A percentile compares a stretch with the other conserved stretches of the same genome.
phyloP scores from a whole-genome alignment of 495 filamentous ascomycete genomes.

The Annulohypoxylon maeteangense region DNA sequence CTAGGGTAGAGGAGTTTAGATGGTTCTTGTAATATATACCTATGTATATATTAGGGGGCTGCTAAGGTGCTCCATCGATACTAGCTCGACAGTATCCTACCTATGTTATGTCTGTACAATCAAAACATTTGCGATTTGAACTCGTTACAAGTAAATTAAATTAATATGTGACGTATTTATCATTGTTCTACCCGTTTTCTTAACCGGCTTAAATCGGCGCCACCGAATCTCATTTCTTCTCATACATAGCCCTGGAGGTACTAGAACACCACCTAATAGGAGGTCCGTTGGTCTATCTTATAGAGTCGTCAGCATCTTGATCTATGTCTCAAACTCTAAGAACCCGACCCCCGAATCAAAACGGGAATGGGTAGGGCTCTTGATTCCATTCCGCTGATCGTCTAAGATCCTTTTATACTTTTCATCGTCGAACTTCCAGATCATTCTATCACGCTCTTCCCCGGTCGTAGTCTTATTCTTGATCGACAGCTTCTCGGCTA shows the following conservation, averaged over 20 bases:
- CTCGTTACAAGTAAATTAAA: not conserved
- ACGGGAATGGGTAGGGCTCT: slow-evolving; percentile 43
- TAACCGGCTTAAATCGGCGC: not conserved
- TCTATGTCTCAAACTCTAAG: slow-evolving; percentile 20
- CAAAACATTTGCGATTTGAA: not conserved
- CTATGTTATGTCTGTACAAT: not conserved
- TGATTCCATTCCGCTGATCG: slow-evolving; percentile 32
- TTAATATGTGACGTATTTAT: not conserved
- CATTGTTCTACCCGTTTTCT: not conserved
- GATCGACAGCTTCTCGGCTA: slow-evolving; percentile 35
- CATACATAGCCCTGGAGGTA: no score
- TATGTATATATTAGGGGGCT: not conserved
- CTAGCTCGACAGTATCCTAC: not conserved
- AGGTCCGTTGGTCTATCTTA: no score
- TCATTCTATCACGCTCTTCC: slow-evolving; percentile 21
- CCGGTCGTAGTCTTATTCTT: slow-evolving; percentile 4
- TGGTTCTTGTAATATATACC: slow-evolving; percentile 78
- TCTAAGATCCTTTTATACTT: slow-evolving; percentile 40
- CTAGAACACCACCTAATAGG: no score
- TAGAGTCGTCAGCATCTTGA: no score
- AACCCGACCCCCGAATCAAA: slow-evolving; percentile 48
- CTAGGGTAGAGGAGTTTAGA: slow-evolving; percentile 69
- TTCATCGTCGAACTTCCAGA: slow-evolving; percentile 50
- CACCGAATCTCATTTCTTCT: not conserved
- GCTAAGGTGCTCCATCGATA: not conserved